phyloP scores from a whole-genome alignment of 139 green algal species.

The Tetradesmus obliquus region DNA sequence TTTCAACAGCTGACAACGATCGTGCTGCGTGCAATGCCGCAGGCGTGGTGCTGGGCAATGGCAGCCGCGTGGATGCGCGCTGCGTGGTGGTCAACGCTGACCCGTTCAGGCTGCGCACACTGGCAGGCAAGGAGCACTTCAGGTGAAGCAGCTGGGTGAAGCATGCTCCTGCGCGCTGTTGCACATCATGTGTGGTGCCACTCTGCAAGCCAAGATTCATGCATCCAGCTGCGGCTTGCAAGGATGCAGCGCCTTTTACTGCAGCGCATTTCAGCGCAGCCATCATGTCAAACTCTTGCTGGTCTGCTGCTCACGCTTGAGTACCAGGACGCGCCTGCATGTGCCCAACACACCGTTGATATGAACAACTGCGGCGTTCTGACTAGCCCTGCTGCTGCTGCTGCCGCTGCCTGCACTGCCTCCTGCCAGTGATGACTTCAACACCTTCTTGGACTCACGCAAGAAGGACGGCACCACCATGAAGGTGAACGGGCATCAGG shows the following conservation, averaged over 20 bases:
- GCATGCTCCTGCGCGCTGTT: too few relatives aligned
- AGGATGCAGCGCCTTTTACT: too few relatives aligned
- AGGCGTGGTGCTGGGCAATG: constrained; percentile 32
- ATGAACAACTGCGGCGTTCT: too few relatives aligned
- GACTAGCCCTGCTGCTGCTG: too few relatives aligned
- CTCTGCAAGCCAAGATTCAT: too few relatives aligned
- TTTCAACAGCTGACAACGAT: neutral
- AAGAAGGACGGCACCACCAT: constrained; percentile 63
- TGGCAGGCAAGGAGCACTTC: constrained; percentile 46
- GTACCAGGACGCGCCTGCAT: too few relatives aligned
- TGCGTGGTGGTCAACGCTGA: constrained; percentile 51
- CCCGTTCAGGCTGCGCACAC: constrained; percentile 56
- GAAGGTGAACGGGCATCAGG: constrained; percentile 49
- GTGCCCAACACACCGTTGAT: too few relatives aligned
- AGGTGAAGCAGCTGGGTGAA: neutral
- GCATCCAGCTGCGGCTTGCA: too few relatives aligned
- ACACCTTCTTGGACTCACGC: constrained; percentile 56
- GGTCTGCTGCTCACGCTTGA: too few relatives aligned
- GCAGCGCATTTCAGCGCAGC: too few relatives aligned
- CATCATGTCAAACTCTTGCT: too few relatives aligned
- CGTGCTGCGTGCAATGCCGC: neutral
- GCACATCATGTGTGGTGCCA: too few relatives aligned
- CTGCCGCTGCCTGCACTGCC: neutral
- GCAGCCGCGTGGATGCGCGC: constrained; percentile 12
- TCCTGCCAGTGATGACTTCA: constrained; percentile 36